Base-by-base conservation (phyloP, 306 rosid genomes). In the Castanea crenata region DNA sequence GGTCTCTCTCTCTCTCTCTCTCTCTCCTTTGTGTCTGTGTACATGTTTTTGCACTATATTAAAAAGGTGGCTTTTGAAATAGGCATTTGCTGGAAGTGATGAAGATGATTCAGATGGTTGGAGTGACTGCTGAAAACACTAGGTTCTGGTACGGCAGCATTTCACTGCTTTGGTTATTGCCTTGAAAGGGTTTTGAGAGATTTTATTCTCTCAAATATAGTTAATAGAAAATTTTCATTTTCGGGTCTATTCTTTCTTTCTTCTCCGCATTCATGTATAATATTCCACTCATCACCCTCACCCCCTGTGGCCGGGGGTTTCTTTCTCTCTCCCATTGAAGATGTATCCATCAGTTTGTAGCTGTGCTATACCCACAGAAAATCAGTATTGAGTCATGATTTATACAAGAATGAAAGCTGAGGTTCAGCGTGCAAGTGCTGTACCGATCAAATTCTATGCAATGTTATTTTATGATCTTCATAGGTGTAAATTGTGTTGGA, bases 81-180 rank as follows among this genome's bases (percentile, higher is more conserved):
- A 96, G 99, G 98, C 96, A 59, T 87, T 82, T 19, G 93, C 97
- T 5, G 97, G 98, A 74, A 96, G 99, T 74, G 99, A 93, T 82
- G 94, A 89, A 79, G 98, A 93, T 32, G 95, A 92, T 69, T 85
- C 79, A 10, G 93, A 95, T 76, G 76, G 81, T 80, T 94, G 99
- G 99, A 90, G 94, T 75, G 98, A 96, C 81, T 85, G 87, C 79
- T 89, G 86, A 88, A 74, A 58, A 78, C 67, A 23, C 74, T 46
- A 29, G 56, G 31, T 65, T 63, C 69, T 69, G 21, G 25, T 51
- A n/a, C 55, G 69, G 49, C 65, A 73, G 69, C 72, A 14, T 46
- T 55, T 76, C 62, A 21, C 72, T 73, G 71, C 31, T 34, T 41
- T 57, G 46, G 55, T 63, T 69, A 71, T 75, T 51, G 14, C 77